Conservation (phyloP, 2,329 filamentous ascomycete species). For the Aquanectria penicillioides region DNA sequence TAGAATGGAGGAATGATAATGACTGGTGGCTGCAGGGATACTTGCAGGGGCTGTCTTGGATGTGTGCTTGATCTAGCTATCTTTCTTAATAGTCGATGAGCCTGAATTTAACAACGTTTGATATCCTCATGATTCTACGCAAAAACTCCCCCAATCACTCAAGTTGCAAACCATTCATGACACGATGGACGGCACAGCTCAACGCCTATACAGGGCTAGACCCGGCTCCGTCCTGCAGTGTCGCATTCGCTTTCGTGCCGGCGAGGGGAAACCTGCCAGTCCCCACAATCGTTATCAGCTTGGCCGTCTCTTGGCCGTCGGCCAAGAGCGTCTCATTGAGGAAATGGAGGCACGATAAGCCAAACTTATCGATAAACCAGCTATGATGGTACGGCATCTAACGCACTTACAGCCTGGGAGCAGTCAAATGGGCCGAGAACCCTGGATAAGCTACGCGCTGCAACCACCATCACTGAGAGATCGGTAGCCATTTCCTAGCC, state of each 20-base stretch:
- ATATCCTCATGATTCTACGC: too few species aligned
- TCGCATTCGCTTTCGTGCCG: not conserved
- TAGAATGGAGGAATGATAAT: not conserved
- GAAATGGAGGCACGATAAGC: not conserved
- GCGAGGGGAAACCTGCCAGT: not conserved
- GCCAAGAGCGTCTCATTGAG: not conserved
- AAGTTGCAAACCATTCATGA: too few species aligned
- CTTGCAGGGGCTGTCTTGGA: too few species aligned
- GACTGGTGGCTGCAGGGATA: not conserved
- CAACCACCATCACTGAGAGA: not conserved
- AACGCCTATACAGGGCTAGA: too few species aligned
- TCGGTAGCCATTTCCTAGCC: too few species aligned
- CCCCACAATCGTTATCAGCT: constrained; percentile 1
- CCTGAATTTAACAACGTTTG: too few species aligned
- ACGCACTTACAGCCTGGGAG: not conserved
- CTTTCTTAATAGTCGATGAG: too few species aligned
- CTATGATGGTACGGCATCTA: not conserved
- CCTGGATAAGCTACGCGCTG: not conserved
- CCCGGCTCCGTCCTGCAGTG: too few species aligned
- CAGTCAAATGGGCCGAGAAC: not conserved
- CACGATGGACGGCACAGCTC: too few species aligned
- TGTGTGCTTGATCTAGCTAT: too few species aligned
- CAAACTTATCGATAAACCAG: not conserved
- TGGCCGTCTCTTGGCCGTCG: constrained; percentile 5
- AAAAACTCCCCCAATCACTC: too few species aligned